A percentile compares a stretch with the other conserved stretches of the same genome.
These are phyloP conservation scores for Hansenula anomala DNA, from an alignment of 1,139 yeast species.

Conservation along the genomic window DNA sequence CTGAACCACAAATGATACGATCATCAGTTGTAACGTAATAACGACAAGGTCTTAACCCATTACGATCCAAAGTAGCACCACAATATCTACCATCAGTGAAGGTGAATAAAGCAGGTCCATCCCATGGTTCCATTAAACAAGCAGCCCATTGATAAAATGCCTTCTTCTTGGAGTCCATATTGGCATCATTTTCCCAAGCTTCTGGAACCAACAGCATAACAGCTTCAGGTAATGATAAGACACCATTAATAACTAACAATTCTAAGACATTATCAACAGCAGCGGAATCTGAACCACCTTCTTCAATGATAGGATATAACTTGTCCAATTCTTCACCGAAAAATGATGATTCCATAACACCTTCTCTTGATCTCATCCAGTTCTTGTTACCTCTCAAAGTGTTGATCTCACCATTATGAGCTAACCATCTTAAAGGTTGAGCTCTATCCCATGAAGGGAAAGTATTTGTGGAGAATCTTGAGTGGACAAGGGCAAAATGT, in stretches of 20 bases:
- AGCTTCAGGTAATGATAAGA: slow-evolving; percentile 90
- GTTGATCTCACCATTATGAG: slow-evolving; percentile 98
- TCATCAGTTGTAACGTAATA: slow-evolving; percentile 93
- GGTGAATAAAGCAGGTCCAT: slow-evolving; percentile 96
- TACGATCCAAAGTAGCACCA: slow-evolving; percentile 97
- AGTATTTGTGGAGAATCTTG: slow-evolving; percentile 96
- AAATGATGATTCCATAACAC: slow-evolving; percentile 82
- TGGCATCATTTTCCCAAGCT: slow-evolving; percentile 89
- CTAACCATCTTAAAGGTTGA: slow-evolving; percentile 95
- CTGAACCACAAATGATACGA: slow-evolving; percentile 95
- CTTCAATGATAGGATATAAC: slow-evolving; percentile 92
- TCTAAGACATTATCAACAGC: slow-evolving; percentile 96
- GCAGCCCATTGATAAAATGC: slow-evolving; percentile 99
- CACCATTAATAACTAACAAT: slow-evolving; percentile 86
- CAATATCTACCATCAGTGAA: slow-evolving; percentile 97
- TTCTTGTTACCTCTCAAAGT: slow-evolving; percentile 96
- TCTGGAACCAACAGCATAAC: slow-evolving; percentile 97
- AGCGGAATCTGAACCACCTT: slow-evolving; percentile 99
- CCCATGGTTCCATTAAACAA: slow-evolving; percentile 99
- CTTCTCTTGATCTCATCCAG: slow-evolving; percentile 99
- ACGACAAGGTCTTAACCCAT: slow-evolving; percentile 97
- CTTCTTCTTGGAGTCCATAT: slow-evolving; percentile 84
- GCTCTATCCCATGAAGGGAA: slow-evolving; percentile 99
- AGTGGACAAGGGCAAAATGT: slow-evolving; percentile 94
- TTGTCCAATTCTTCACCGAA: slow-evolving; percentile 92